phyloP scores from a whole-genome alignment of 1,284 basidiomycete genomes.

The Chalciporus sp. region DNA sequence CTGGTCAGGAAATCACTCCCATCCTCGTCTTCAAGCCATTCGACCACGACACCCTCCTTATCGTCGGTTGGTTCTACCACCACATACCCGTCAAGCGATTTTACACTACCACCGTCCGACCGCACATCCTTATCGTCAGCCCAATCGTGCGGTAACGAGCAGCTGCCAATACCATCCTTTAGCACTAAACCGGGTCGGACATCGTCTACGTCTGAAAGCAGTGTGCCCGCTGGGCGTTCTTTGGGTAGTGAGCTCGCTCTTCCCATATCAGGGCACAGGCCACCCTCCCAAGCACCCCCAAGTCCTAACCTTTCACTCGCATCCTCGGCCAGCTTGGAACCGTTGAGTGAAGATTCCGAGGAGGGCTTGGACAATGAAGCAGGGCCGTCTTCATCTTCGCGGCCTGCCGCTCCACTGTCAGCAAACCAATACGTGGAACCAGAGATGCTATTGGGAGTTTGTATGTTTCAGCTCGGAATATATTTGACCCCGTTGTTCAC shows the following conservation, averaged over 20 bases:
- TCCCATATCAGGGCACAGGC: slow-evolving; percentile 18
- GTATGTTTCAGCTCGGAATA: slow-evolving; percentile 48
- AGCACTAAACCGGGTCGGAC: slow-evolving; percentile 28
- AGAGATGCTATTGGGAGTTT: slow-evolving; percentile 62
- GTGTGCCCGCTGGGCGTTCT: slow-evolving; percentile 14
- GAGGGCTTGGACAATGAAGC: slow-evolving; percentile 17
- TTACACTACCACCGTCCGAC: slow-evolving; percentile 12
- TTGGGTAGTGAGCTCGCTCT: slow-evolving; percentile 20
- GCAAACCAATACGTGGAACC: slow-evolving; percentile 62
- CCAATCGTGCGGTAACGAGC: slow-evolving; percentile 21
- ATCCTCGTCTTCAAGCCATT: slow-evolving; percentile 12
- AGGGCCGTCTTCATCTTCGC: slow-evolving; percentile 25
- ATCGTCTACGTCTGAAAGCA: slow-evolving; percentile 32
- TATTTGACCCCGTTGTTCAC: slow-evolving; percentile 11
- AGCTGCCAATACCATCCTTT: slow-evolving; percentile 17
- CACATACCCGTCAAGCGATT: slow-evolving; percentile 15
- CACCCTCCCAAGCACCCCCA: slow-evolving; percentile 19
- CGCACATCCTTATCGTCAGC: slow-evolving; percentile 16
- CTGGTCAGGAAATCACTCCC: slow-evolving; percentile 15
- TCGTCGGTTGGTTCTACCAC: slow-evolving; percentile 8
- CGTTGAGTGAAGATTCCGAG: slow-evolving; percentile 22
- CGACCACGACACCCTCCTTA: slow-evolving; percentile 10
- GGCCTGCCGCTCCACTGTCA: slow-evolving; percentile 31
- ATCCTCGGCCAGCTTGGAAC: slow-evolving; percentile 15
- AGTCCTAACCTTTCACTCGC: slow-evolving; percentile 31